Base-by-base conservation (phyloP, 352 stramenopile species). In the Globisporangium carolinianum region DNA sequence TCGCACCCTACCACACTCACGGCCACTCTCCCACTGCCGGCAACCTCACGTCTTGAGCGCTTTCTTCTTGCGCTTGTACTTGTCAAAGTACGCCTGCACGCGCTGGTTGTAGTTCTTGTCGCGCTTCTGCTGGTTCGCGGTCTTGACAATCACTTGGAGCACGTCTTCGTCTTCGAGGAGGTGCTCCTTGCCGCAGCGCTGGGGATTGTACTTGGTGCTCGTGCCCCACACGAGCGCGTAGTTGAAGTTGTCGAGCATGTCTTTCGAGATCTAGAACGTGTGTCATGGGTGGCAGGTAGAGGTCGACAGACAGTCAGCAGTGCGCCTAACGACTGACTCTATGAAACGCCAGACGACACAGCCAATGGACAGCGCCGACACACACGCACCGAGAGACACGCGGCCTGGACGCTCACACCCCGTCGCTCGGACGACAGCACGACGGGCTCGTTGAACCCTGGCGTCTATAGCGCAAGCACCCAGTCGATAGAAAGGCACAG, bases 181-280 rank as follows among this genome's bases (percentile, higher is more conserved):
- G 68, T 99, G 97, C 53, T 90, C 86, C 50, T 98, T 88, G 54
- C 97, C 97, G 42, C 94, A 83, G 56, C 95, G 89, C 78, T 99
- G 97, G 8, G 97, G 97, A 55, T 98, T 97, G 73, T 99, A 98
- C 67, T 99, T 99, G 18, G 97, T 98, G 61, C 86, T 98, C 36
- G 86, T 97, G 10, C 97, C 97, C 97, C 97, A 99, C 53, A 99
- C 96, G 47, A 98, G 71, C 14, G 94, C 96, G 68, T 98, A 99
- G 67, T 98, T 98, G 69, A 98, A 99, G 66, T 98, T 97, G 62
- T 96, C 87, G 5, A 97, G 71, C 81, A 97, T 91, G 60, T 94
- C 86, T 65, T 89, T 94, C 50, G 87, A 96, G 56, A 96, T 94
- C 85, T 96, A 60, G 24, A 24, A 24, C 24, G 24, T 24, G 24